phyloP scores from a whole-genome alignment of 495 filamentous ascomycete genomes.

The Aspergillus ellipticus region DNA sequence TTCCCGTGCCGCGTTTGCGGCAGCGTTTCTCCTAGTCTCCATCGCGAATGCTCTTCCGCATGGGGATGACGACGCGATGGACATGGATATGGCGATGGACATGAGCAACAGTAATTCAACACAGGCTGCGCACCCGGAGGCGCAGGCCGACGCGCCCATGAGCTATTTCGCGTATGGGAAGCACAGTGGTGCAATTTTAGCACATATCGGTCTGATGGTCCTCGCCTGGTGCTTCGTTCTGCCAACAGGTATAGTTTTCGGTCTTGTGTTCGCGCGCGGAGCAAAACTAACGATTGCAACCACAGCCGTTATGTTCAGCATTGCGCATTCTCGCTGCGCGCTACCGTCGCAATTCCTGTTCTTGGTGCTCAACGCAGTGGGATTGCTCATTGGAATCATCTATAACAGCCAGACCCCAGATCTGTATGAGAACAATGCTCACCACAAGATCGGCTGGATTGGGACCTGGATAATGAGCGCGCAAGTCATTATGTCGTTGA shows the following conservation, averaged over 20 bases:
- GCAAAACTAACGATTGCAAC: constrained; percentile 3
- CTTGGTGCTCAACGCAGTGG: constrained; percentile 65
- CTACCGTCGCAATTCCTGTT: constrained; percentile 75
- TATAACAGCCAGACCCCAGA: constrained; percentile 85
- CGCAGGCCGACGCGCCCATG: constrained; percentile 28
- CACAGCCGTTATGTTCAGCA: constrained; percentile 77
- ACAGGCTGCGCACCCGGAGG: constrained; percentile 32
- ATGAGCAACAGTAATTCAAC: constrained; percentile 26
- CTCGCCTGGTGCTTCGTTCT: constrained; percentile 80
- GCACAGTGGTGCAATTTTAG: constrained; percentile 63
- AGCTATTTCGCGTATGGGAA: constrained; percentile 78
- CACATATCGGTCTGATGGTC: constrained; percentile 78
- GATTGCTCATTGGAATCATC: constrained; percentile 65
- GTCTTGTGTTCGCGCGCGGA: not conserved
- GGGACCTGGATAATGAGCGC: constrained; percentile 65
- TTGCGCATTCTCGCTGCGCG: constrained; percentile 72
- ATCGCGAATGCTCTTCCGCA: constrained; percentile 36
- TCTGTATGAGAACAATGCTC: constrained; percentile 82
- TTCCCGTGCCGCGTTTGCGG: constrained; percentile 29
- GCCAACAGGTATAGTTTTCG: constrained; percentile 63
- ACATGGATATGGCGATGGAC: constrained; percentile 38
- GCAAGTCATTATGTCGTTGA: constrained; percentile 66
- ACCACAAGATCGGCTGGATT: constrained; percentile 87
- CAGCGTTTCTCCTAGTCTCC: constrained; percentile 28
- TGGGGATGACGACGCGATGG: constrained; percentile 33